Percentiles rank a stretch among this genome's conserved stretches.
Conservation (phyloP, 2,329 filamentous ascomycete genomes). For the Aspergillus fumigatiaffinis region DNA sequence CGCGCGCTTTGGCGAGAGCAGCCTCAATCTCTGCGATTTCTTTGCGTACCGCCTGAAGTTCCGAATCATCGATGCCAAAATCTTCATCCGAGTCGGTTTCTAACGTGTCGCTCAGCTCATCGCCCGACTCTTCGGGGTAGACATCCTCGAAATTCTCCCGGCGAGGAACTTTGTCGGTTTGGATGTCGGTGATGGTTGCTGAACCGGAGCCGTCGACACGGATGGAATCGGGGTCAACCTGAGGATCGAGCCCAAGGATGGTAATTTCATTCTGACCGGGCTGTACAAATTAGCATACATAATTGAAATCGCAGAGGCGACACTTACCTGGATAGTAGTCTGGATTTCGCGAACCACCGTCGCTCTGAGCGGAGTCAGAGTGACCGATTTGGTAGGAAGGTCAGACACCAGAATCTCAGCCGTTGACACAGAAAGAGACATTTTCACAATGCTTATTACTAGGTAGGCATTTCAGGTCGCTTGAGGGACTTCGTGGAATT, state of each 20-base stretch:
- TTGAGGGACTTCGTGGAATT: not conserved
- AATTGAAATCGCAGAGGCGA: not conserved
- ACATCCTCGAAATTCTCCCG: constrained; percentile 53
- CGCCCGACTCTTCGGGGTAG: constrained; percentile 37
- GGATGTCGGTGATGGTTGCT: constrained; percentile 60
- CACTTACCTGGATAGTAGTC: constrained; percentile 45
- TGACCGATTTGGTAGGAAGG: constrained; percentile 58
- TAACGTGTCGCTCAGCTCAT: not conserved
- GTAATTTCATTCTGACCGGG: constrained; percentile 56
- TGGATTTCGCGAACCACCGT: constrained; percentile 60
- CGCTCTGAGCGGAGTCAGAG: constrained; percentile 59
- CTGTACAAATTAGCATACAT: constrained; percentile 20
- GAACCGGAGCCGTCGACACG: constrained; percentile 58
- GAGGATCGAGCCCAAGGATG: constrained; percentile 53
- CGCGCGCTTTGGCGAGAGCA: constrained; percentile 28
- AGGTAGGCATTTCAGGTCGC: not conserved
- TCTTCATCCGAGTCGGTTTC: constrained; percentile 5
- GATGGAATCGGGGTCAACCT: constrained; percentile 54
- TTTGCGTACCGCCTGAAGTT: constrained; percentile 19
- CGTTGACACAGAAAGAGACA: constrained; percentile 10
- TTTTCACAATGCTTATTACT: constrained; percentile 1
- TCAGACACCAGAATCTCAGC: constrained; percentile 49
- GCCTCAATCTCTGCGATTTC: constrained; percentile 30
- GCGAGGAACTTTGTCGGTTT: constrained; percentile 56
- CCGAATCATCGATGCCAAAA: constrained; percentile 14